Base-by-base conservation (phyloP, 495 filamentous ascomycete genomes). In the Tuber indicum region DNA sequence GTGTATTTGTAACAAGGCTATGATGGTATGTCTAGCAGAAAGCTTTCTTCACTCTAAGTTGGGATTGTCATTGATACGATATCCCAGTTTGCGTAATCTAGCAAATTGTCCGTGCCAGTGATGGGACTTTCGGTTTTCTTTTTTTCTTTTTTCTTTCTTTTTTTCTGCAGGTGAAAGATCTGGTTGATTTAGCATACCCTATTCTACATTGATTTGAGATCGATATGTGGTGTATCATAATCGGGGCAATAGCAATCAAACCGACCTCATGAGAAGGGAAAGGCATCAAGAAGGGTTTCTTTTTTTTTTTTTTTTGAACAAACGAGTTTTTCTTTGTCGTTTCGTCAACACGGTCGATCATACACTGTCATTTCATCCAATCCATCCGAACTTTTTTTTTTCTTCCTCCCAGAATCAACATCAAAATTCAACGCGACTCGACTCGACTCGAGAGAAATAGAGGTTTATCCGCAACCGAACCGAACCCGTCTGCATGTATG, bases 1-100 rank as follows among this genome's bases (percentile, higher is more conserved):
- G 58, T 66, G 26, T 66, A 66, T 66, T 66, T 66, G 58, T 66
- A 66, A 66, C 58, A 66, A 66, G 58, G 58, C 58, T 66, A 66
- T 66, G 26, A n/a, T n/a, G 58, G 58, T 17, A 66, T 66, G 12
- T 32, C n/a, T 66, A 12, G 26, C 58, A 12, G 58, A 66, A 66
- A 66, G 58, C 58, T 66, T 66, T 66, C 58, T 66, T 66, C n/a
- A 66, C n/a, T 32, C 3, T 66, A 32, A 32, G 10, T 32, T 32
- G 58, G n/a, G 26, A 58, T n/a, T 58, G n/a, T 10, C 49, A 58
- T 58, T 66, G 58, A 66, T n/a, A n/a, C 32, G 58, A 5, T 32
- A 17, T 66, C 12, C 5, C 12, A 32, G 58, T 66, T 66, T 32
- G 58, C 10, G 52, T 66, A n/a, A 66, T 32, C 0, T 32, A 17